Base-by-base conservation (phyloP, 1,284 basidiomycete species). In the Cutaneotrichosporon sp. region DNA sequence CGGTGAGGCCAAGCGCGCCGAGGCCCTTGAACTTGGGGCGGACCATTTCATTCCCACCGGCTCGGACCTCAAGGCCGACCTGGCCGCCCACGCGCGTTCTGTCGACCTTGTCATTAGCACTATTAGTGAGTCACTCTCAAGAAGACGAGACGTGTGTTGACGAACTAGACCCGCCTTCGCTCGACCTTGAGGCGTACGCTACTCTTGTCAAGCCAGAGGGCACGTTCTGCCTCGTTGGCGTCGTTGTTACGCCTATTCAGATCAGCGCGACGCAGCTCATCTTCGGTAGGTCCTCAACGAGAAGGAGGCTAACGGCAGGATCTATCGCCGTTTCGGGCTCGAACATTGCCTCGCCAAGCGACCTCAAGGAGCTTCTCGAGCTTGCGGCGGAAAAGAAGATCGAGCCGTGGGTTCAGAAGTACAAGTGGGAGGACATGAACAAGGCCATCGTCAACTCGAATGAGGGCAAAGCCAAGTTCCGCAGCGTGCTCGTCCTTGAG, bases 1-100 rank as follows among this genome's bases (percentile, higher is more conserved):
- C 73, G 79, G 78, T 1, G 73, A 78, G 31, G 68, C 65, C 58
- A 85, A 85, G 76, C 72, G 75, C 59, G 79, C 79, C 26, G 83
- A 84, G 65, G 83, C 83, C 2, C 72, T 79, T 68, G 81, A 82
- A 71, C 78, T 85, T 72, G 83, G 84, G 18, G 83, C 80, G 1
- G 63, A 60, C 21, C 70, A 72, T 36, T 80, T 81, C 68, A 56
- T 83, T 56, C 76, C 73, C 8, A 79, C 77, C 1, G 72, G 74
- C 56, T 38, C 47, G 6, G 70, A 73, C 47, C 65, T 58, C 11
- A 69, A 70, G 14, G 66, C 71, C 5, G 76, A 72, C 61, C 58
- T 74, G 36, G 60, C 62, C 38, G 68, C 58, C 2, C 74, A 82
- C 73, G 65, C 57, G 13, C 69, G 77, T 21, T 71, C 74, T 8